These are phyloP conservation scores for Ophiostoma sp. DNA, from an alignment of 2,329 filamentous ascomycete species.

Conservation along the genomic window DNA sequence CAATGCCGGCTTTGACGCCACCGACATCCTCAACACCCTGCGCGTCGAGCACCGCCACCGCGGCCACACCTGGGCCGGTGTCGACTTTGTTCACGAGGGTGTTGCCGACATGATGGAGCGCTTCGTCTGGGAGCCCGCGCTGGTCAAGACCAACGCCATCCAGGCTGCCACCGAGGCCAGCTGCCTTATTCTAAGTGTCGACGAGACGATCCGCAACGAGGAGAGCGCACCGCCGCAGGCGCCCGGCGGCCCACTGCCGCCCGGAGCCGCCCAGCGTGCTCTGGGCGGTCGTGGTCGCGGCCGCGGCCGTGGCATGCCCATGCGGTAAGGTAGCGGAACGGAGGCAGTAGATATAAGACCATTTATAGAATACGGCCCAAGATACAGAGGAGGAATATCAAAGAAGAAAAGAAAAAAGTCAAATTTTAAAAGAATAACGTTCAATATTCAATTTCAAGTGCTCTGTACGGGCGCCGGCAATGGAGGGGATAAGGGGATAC, in stretches of 20 bases:
- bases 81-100: slow-evolving; percentile 89
- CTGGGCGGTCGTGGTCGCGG: slow-evolving; percentile 53
- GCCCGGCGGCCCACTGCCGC: slow-evolving; percentile 67
- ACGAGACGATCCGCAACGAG: slow-evolving; percentile 98
- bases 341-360: slow-evolving; percentile 1
- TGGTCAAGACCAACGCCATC: slow-evolving; percentile 96
- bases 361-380: not conserved
- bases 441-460: not conserved
- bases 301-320: slow-evolving; percentile 82
- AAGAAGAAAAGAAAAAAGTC: slow-evolving; percentile 1
- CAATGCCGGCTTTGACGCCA: slow-evolving; percentile 97
- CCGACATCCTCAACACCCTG: slow-evolving; percentile 92
- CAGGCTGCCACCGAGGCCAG: slow-evolving; percentile 93
- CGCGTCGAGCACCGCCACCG: slow-evolving; percentile 95
- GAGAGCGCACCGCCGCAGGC: slow-evolving; percentile 81
- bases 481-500: not conserved
- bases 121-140: slow-evolving; percentile 95
- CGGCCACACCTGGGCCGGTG: slow-evolving; percentile 88
- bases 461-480: not conserved
- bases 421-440: not conserved
- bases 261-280: slow-evolving; percentile 82
- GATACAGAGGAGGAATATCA: slow-evolving; percentile 7
- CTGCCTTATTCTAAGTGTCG: slow-evolving; percentile 91
- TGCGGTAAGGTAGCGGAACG: slow-evolving; percentile 50
- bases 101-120: slow-evolving; percentile 89